Evolutionary conservation across 768 basidiomycete species (phyloP), one percentile per base, ranked within the genome.

Genomic region (Boletus vermiculosoides): DNA sequence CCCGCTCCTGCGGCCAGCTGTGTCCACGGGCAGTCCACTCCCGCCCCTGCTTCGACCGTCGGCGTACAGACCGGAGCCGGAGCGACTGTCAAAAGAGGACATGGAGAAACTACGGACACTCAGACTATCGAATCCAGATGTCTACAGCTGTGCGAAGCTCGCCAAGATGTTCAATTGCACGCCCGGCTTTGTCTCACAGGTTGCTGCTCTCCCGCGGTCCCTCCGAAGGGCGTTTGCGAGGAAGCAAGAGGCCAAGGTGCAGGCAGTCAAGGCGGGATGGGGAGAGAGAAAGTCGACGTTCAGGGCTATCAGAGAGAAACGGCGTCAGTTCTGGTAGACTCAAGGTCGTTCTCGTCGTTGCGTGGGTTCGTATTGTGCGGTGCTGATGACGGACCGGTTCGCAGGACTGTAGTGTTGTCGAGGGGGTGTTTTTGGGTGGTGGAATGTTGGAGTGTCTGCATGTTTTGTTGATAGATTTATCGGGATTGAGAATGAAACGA

Each of bases 121-220:
- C 49, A 78, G 91, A 51, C 72, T 67, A 49, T 74, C 75, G 52
- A 74, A 90, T 66, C 90, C 89, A 0, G 66, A 64, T 7, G 74
- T 69, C 34, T 87, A 86, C 72, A 87, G 85, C 54, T 80, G 86
- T 44, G 73, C 73, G 55, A 80, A 77, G 69, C 80, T 94, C n/a
- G 90, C 92, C 30, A 79, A 81, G 68, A 83, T 82, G 79, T 94
- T 94, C 71, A 79, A 79, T 15, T 89, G 88, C 76, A 85, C 88
- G 10, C 78, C 81, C 45, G 74, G 78, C 46, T 90, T 91, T 61
- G 84, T 92, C 54, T 79, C 77, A 11, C 76, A 78, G 58, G 75
- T 87, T 20, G 88, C 91, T 12, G 82, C 85, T 5, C 72, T 91
- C 52, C 80, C 79, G 60, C 80, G 80, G 54, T 60, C 78, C 5